Percentiles rank a stretch among this genome's conserved stretches.
Conservation (phyloP, 1,139 yeast genomes). For the Pichia sp. region DNA sequence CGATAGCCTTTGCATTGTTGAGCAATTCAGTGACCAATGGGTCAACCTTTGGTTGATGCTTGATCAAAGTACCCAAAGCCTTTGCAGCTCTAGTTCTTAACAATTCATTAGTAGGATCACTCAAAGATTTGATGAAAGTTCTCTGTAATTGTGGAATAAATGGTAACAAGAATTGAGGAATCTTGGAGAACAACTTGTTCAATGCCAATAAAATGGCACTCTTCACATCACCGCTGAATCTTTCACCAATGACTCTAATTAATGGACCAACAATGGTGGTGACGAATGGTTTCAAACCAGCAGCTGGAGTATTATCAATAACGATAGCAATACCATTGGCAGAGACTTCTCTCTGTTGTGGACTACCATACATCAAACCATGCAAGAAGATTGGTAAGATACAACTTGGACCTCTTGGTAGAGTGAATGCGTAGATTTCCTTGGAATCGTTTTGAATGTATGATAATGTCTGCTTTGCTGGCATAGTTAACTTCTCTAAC, state of each 20-base stretch:
- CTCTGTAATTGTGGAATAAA: conserved; percentile 97
- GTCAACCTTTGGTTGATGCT: conserved; percentile 89
- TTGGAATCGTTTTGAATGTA: conserved; percentile 58
- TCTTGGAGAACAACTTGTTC: conserved; percentile 67
- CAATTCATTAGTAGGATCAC: conserved; percentile 66
- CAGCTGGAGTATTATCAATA: conserved; percentile 80
- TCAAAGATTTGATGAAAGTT: conserved; percentile 87
- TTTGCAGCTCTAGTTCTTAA: conserved; percentile 83
- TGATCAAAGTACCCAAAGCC: conserved; percentile 82
- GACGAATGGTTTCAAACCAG: conserved; percentile 76
- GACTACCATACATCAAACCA: conserved; percentile 90
- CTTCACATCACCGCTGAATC: conserved; percentile 84
- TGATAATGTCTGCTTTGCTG: conserved; percentile 67
- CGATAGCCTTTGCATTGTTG: conserved; percentile 55
- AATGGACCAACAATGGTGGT: conserved; percentile 95
- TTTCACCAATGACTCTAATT: conserved; percentile 96
- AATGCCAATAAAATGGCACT: conserved; percentile 85
- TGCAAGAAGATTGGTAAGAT: conserved; percentile 87
- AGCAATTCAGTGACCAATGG: conserved; percentile 83
- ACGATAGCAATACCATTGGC: conserved; percentile 88
- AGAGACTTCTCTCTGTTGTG: conserved; percentile 76
- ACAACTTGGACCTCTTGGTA: conserved; percentile 85
- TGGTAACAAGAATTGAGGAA: conserved; percentile 89
- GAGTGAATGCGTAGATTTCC: conserved; percentile 67
- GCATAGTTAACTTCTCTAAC: conserved; percentile 68